Evolutionary conservation across 2,329 filamentous ascomycete genomes (phyloP), one percentile per base, ranked within the genome.

Genomic region (Trichophyton verrucosum): DNA sequence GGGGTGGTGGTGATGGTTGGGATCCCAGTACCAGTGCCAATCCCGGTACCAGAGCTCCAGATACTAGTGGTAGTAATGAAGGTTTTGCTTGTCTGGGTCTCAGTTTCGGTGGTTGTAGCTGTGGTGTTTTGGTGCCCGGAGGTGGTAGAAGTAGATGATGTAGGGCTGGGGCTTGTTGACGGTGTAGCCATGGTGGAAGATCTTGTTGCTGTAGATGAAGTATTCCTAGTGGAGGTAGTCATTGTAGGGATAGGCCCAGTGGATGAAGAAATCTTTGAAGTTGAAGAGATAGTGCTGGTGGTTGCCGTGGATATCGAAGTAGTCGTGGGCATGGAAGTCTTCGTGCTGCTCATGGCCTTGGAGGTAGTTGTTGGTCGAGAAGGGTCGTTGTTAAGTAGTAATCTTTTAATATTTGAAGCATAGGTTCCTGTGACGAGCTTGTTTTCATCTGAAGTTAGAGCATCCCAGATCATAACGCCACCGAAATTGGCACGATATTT

Each of bases 381-480:
- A 46, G 63, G 62, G 57, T 61, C 64, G 57, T 11, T 60, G 9
- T 59, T 30, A 24, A 40, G 47, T 15, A 68, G 51, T 1, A 64
- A 15, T 15, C 53, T 24, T 57, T 67, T 67, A 11, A 68, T 64
- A 46, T 61, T 62, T 27, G 66, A 62, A 11, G 66, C 63, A 57
- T 63, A 67, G 55, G 60, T 61, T 33, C 59, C 40, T 8, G 59
- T 60, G 33, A 59, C 51, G 13, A 61, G 58, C 11, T 59, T 56
- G 42, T 68, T 68, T 13, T 63, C 60, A 9, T 65, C 62, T 7
- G 66, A 66, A 3, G 59, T 51, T 2, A 65, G 67, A 7, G 61
- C 64, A 61, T 62, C 55, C 49, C 66, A 65, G 8, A 84, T 68
- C 81, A 84, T 84, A 46, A 83, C 73, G 71, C 82, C 82, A 46